Evolutionary conservation across 2,329 filamentous ascomycete genomes (phyloP), one percentile per base, ranked within the genome.

Genomic region (Cladobotryum protrusum): DNA sequence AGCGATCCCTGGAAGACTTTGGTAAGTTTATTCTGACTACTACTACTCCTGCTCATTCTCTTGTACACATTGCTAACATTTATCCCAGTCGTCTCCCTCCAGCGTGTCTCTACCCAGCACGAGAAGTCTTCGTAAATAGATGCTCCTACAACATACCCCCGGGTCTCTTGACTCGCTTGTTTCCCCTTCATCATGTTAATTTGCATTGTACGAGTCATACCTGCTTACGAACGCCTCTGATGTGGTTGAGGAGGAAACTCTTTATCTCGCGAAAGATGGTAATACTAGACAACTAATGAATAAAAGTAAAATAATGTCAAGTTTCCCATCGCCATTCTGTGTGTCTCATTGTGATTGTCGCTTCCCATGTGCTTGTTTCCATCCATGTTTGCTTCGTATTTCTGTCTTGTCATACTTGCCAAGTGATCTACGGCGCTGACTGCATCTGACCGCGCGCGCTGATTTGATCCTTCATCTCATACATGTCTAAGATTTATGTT

Each of bases 101-200:
- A 95, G 76, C 87, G 89, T 72, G 87, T 93, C 59, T 92, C 89
- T 49, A 93, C 87, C 54, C 87, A 93, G 74, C 89, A 95, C 77
- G 89, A 95, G 78, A 92, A 91, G 79, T 87, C 83, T 59, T 76
- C 83, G 71, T 91, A 86, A 69, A 67, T 64, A 49, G 6, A 29
- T 29, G 53, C 60, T 54, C 51, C 51, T 48, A 57, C 60, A 64
- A 67, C 66, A 70, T 71, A 70, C 64, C 67, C 66, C 64, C 61
- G 61, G 50, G 60, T 58, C 59, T 56, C 63, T 63, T 58, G 52
- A 59, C 63, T 60, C 65, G 65, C 57, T 59, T 62, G 63, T 65
- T 68, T 69, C 63, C 59, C 61, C 59, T 70, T 69, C 61, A 60
- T 58, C 59, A 55, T 67, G 65, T 69, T 61, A 68, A 67, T 68